Percentiles rank a stretch among this genome's conserved stretches.
phyloP scores from a whole-genome alignment of 495 filamentous ascomycete genomes.

The Chaetomium fimeti region DNA sequence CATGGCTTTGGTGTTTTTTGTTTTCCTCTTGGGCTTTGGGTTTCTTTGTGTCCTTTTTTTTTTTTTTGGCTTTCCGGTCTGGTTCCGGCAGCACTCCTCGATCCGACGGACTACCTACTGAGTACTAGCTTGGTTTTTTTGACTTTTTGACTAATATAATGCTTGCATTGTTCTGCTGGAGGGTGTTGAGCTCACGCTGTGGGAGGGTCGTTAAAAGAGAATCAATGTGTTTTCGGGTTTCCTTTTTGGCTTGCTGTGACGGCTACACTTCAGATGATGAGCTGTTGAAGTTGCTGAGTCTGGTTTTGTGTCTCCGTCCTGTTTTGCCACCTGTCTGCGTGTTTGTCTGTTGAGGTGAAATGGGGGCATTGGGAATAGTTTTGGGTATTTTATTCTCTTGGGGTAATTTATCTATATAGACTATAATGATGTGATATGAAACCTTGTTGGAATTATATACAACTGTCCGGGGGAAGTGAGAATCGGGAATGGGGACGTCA shows the following conservation, averaged over 20 bases:
- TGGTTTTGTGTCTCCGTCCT: neutral
- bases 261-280: neutral
- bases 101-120: neutral
- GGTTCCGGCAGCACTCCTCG: neutral
- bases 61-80: neutral
- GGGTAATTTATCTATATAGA: neutral
- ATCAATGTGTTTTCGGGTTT: neutral
- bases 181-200: neutral
- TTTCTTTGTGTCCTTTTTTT: neutral
- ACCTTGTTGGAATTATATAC: too few species aligned
- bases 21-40: neutral
- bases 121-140: neutral
- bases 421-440: neutral
- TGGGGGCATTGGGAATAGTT: neutral
- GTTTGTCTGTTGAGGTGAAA: neutral
- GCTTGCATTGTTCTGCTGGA: constrained; percentile 6
- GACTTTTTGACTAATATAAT: constrained; percentile 7
- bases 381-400: neutral
- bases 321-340: neutral
- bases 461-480: too few species aligned
- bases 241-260: neutral
- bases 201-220: too few species aligned
- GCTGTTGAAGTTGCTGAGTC: neutral
- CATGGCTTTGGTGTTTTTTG: neutral
- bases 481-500: too few species aligned